phyloP scores from a whole-genome alignment of 176 grass and related monocot genomes.

The Luzula sylvatica region DNA sequence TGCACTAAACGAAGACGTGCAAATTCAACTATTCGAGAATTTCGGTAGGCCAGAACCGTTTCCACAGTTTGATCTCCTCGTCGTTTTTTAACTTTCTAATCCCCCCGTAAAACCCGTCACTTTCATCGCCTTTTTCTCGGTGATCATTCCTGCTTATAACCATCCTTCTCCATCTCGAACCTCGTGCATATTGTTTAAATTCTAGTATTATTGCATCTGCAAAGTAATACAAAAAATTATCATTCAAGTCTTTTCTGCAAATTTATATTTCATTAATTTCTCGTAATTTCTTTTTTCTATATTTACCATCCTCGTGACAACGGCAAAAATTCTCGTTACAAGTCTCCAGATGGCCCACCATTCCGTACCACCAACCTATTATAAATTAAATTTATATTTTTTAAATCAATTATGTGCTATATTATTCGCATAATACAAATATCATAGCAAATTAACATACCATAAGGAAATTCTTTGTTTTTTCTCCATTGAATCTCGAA shows the following conservation, averaged over 20 bases:
- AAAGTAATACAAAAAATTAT: too few relatives aligned
- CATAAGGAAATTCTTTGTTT: conserved; percentile 89
- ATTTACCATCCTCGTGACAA: conserved; percentile 63
- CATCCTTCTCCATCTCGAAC: conserved; percentile 60
- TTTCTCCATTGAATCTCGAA: conserved; percentile 94
- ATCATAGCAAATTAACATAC: conserved; percentile 15
- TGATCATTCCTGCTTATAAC: conserved; percentile 55
- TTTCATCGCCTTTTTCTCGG: conserved; percentile 56
- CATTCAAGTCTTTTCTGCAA: too few relatives aligned
- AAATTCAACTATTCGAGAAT: conserved; percentile 27
- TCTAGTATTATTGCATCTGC: conserved; percentile 58
- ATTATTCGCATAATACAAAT: conserved; percentile 3
- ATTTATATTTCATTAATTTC: too few relatives aligned
- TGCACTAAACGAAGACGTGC: too few relatives aligned
- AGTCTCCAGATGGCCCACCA: conserved; percentile 57
- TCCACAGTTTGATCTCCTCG: conserved; percentile 61
- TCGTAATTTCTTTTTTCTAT: conserved; percentile 1
- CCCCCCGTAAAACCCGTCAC: conserved; percentile 72
- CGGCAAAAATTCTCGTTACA: conserved; percentile 56
- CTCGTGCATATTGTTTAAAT: conserved; percentile 66
- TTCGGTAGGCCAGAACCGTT: conserved; percentile 55
- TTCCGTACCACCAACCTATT: conserved; percentile 91
- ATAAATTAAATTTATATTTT: conserved; percentile 6
- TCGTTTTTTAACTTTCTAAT: conserved; percentile 56
- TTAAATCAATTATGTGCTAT: not conserved